Conservation (phyloP, 495 filamentous ascomycete genomes). For the Talaromyces thailandensis region DNA sequence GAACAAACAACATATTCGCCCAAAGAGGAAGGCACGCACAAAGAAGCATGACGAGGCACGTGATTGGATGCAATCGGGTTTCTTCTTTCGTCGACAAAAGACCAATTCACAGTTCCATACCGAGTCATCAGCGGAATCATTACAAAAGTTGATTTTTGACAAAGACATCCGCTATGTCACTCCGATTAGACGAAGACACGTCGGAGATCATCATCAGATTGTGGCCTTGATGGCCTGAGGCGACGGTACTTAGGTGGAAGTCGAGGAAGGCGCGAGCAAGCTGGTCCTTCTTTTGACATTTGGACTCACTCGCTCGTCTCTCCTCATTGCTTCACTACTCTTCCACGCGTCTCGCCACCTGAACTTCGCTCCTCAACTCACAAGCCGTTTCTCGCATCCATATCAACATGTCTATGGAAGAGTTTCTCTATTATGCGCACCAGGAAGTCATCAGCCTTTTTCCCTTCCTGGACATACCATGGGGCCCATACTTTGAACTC, state of each 20-base stretch:
- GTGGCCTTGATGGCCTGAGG: neutral
- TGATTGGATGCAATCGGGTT: neutral
- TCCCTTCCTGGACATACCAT: neutral
- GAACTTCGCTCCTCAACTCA: neutral
- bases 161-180: neutral
- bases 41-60: neutral
- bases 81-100: neutral
- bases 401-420: slow-evolving; percentile 1
- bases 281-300: neutral
- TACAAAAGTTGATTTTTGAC: neutral
- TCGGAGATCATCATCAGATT: neutral
- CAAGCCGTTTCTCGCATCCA: neutral
- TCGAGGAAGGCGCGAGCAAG: neutral
- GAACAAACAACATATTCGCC: neutral
- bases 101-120: neutral
- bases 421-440: neutral
- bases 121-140: neutral
- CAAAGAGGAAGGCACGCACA: neutral
- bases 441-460: neutral
- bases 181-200: neutral
- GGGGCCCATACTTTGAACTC: neutral
- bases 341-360: neutral
- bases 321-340: neutral
- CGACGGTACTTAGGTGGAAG: neutral
- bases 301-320: neutral